Evolutionary conservation across 495 filamentous ascomycete genomes (phyloP).

Genomic region (Xeromyces bisporus): DNA sequence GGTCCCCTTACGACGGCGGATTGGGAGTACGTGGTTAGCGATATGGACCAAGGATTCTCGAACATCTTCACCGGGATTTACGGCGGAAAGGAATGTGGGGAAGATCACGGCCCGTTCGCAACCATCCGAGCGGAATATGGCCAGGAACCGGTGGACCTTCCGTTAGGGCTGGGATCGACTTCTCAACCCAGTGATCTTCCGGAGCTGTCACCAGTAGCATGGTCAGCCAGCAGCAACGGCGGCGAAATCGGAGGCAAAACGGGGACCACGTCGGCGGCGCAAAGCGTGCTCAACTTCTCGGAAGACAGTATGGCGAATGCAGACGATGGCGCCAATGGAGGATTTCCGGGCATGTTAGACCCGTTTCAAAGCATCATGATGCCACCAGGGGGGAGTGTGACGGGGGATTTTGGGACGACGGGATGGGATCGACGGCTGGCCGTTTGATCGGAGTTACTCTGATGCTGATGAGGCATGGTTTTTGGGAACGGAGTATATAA

Average conservation of each 20-base stretch:
- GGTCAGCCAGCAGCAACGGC: slow-evolving; percentile 27
- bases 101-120: slow-evolving; percentile 27
- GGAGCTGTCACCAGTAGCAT: slow-evolving; percentile 22
- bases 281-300: slow-evolving; percentile 59
- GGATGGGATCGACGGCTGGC: slow-evolving; percentile 24
- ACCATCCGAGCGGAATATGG: slow-evolving; percentile 24
- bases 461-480: too few relatives aligned
- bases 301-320: slow-evolving; percentile 53
- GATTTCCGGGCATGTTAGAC: slow-evolving; percentile 16
- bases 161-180: slow-evolving; percentile 6
- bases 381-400: slow-evolving; percentile 18
- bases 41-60: slow-evolving; percentile 58
- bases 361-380: slow-evolving; percentile 35
- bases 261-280: slow-evolving; percentile 25
- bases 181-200: slow-evolving; percentile 15
- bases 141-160: slow-evolving; percentile 12
- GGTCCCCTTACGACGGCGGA: slow-evolving; percentile 41
- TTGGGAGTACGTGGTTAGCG: slow-evolving; percentile 64
- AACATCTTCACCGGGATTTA: slow-evolving; percentile 78
- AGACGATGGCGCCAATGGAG: slow-evolving; percentile 19
- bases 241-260: too few relatives aligned
- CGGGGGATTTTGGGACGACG: slow-evolving; percentile 18
- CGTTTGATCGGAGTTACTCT: too few relatives aligned
- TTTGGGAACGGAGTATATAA: too few relatives aligned
- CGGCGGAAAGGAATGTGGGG: slow-evolving; percentile 43